Percentiles rank a stretch among this genome's conserved stretches.
Conservation (phyloP, 495 filamentous ascomycete genomes). For the Lentithecium fluviatile region DNA sequence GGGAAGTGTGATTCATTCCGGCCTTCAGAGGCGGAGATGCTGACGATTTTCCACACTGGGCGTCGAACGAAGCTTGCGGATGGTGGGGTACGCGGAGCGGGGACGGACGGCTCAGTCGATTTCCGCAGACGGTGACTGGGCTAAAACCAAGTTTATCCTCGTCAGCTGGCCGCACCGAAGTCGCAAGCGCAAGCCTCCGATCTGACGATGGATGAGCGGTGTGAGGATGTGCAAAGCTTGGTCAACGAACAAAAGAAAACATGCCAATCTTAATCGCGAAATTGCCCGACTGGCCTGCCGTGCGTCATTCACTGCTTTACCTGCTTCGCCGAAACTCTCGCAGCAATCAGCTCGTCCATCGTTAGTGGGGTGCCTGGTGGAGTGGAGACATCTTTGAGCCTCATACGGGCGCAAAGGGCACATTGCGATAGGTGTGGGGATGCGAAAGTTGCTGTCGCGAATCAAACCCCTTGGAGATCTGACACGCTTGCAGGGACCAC, state of each 20-base stretch:
- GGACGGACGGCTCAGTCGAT: background rate
- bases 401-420: background rate
- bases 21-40: too few relatives aligned
- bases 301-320: background rate
- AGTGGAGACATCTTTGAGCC: too few relatives aligned
- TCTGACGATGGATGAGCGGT: constrained; percentile 1
- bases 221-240: background rate
- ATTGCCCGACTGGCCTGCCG: background rate
- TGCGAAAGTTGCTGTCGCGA: background rate
- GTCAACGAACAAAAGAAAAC: background rate
- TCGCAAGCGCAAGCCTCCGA: background rate
- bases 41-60: too few relatives aligned
- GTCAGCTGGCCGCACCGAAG: background rate
- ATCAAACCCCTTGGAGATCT: background rate
- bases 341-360: too few relatives aligned
- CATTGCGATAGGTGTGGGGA: background rate
- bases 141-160: background rate
- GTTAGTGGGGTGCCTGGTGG: too few relatives aligned
- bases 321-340: too few relatives aligned
- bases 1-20: too few relatives aligned
- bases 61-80: too few relatives aligned
- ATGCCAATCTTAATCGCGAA: background rate
- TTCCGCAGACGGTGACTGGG: too few relatives aligned
- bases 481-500: too few relatives aligned
- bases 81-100: too few relatives aligned